These are phyloP conservation scores for Sporothrix mexicana DNA, from an alignment of 2,329 filamentous ascomycete species.

Conservation along the genomic window DNA sequence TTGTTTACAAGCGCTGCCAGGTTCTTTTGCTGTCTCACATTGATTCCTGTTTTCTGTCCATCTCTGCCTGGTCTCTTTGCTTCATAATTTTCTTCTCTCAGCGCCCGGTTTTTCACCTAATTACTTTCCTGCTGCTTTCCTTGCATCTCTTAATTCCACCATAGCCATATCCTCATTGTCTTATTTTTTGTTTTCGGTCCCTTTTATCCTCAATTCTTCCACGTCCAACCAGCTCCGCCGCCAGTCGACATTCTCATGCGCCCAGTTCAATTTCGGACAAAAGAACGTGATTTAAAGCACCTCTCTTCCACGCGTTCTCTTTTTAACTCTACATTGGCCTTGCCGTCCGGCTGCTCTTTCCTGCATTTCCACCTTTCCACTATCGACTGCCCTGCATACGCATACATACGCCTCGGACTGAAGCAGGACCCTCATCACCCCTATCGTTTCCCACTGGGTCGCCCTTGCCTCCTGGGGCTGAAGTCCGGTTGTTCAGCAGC, in stretches of 20 bases:
- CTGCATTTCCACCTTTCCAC: background rate
- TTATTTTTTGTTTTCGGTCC: background rate
- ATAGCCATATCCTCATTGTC: background rate
- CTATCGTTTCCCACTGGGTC: background rate
- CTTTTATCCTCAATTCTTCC: background rate
- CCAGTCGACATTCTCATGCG: background rate
- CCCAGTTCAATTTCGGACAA: conserved; percentile 5
- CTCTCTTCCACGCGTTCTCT: background rate
- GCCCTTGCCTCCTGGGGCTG: conserved; percentile 26
- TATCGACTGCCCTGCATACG: conserved; percentile 1
- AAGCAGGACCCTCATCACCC: background rate
- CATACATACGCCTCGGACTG: too few species aligned
- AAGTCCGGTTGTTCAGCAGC: conserved; percentile 24
- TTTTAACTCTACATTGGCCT: background rate
- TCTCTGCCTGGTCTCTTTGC: background rate
- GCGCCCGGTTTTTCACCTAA: background rate
- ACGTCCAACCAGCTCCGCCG: background rate
- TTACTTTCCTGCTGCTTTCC: background rate
- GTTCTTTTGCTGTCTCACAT: conserved; percentile 17
- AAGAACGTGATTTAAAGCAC: background rate
- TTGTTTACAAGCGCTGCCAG: background rate
- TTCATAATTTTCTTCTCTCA: background rate
- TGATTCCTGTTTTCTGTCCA: conserved; percentile 17
- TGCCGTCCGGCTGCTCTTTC: conserved; percentile 7
- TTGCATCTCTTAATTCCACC: background rate